These are phyloP conservation scores for Sungouiella thailandica DNA, from an alignment of 805 yeast species.

Conservation along the genomic window DNA sequence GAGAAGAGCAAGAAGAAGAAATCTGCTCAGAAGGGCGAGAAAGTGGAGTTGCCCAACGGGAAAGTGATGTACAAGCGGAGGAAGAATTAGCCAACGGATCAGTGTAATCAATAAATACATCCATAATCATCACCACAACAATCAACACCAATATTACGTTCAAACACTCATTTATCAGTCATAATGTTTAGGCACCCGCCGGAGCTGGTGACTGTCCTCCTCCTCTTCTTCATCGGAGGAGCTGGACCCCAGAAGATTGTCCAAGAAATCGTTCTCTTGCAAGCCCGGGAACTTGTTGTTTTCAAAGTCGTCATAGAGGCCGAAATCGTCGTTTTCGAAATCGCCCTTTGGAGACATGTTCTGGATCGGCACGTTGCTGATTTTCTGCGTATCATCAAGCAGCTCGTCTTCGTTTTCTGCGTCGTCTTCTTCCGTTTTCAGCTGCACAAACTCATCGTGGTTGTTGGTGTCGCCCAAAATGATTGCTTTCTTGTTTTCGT, in stretches of 20 bases:
- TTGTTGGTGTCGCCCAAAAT: slow-evolving; percentile 33
- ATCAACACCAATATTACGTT: neutral
- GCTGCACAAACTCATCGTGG: slow-evolving; percentile 29
- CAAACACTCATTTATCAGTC: slow-evolving; percentile 10
- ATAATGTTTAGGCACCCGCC: slow-evolving; percentile 38
- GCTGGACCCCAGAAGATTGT: slow-evolving; percentile 40
- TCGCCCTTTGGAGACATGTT: slow-evolving; percentile 29
- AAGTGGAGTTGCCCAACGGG: slow-evolving; percentile 55
- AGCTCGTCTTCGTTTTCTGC: slow-evolving; percentile 16
- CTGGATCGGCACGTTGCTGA: slow-evolving; percentile 20
- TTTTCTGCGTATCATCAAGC: slow-evolving; percentile 9
- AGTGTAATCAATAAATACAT: neutral
- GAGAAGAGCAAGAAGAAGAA: slow-evolving; percentile 24
- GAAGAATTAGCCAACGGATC: slow-evolving; percentile 3
- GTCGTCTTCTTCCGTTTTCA: slow-evolving; percentile 18
- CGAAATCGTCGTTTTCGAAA: slow-evolving; percentile 13
- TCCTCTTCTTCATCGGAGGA: slow-evolving; percentile 38
- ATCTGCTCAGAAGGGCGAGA: slow-evolving; percentile 37
- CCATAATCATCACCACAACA: neutral
- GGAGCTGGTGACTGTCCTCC: slow-evolving; percentile 31
- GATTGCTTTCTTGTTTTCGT: slow-evolving; percentile 25
- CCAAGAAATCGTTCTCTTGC: slow-evolving; percentile 30
- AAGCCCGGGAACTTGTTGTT: slow-evolving; percentile 10
- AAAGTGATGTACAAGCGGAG: slow-evolving; percentile 41
- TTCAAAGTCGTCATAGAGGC: slow-evolving; percentile 23